phyloP scores from a whole-genome alignment of 192 early-diverging fungal species.

The Coemansia sp. region DNA sequence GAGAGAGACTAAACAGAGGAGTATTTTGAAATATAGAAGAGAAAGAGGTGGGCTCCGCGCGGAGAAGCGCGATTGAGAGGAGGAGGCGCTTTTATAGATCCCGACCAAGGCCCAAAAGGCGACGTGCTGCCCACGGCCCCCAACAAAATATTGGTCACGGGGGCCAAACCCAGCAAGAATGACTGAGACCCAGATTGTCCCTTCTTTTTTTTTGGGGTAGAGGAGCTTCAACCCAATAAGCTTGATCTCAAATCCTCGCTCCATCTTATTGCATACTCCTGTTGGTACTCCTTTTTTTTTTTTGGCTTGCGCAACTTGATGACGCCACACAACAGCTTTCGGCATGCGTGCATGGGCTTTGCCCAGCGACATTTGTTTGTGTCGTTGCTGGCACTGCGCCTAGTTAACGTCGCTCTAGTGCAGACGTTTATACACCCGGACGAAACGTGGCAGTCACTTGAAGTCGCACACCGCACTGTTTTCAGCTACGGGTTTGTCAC shows the following conservation, averaged over 20 bases:
- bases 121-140: constrained; percentile 17
- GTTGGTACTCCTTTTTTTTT: not conserved
- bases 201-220: not conserved
- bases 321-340: not conserved
- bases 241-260: too few relatives aligned
- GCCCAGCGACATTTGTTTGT: constrained; percentile 16
- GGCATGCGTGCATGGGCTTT: not conserved
- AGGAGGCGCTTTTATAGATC: constrained; percentile 1
- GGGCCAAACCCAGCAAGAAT: not conserved
- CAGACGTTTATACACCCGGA: constrained; percentile 91
- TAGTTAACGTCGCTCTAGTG: constrained; percentile 34
- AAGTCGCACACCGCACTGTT: constrained; percentile 83
- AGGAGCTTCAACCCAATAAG: not conserved
- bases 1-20: not conserved
- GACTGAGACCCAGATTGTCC: not conserved
- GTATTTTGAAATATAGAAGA: constrained; percentile 14
- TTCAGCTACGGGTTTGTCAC: constrained; percentile 93
- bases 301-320: not conserved
- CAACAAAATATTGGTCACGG: constrained; percentile 32
- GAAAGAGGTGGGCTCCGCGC: not conserved
- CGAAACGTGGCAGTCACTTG: constrained; percentile 96
- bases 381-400: constrained; percentile 33
- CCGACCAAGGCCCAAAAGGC: constrained; percentile 1
- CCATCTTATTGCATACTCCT: too few relatives aligned
- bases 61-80: constrained; percentile 4